phyloP scores from a whole-genome alignment of 768 basidiomycete species.

The Hygrophoropsis aurantiaca region DNA sequence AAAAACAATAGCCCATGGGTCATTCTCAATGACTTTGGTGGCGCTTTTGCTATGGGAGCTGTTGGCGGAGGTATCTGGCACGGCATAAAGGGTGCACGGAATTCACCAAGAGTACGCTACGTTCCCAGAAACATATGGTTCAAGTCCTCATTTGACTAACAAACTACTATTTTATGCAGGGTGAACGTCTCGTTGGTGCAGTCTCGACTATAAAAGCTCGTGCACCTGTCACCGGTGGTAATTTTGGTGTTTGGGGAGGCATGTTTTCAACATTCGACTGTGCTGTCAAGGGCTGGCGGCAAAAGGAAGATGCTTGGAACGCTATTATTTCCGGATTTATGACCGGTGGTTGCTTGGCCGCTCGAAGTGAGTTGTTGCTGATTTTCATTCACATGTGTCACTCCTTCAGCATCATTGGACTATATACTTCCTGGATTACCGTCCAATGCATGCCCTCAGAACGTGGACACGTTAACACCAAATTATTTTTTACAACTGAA shows the following conservation, averaged over 20 bases:
- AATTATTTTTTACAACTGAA: conserved; percentile 7
- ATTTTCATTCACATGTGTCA: too few species aligned
- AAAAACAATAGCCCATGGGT: conserved; percentile 82
- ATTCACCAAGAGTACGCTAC: conserved; percentile 87
- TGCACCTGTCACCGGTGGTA: conserved; percentile 96
- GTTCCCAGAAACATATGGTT: background rate
- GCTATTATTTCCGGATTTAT: conserved; percentile 97
- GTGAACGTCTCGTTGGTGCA: conserved; percentile 92
- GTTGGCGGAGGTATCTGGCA: conserved; percentile 99
- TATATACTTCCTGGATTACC: too few species aligned
- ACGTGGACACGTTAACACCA: background rate
- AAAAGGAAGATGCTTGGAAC: conserved; percentile 99
- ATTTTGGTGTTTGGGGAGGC: conserved; percentile 95
- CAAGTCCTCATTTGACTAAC: background rate
- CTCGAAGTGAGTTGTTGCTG: conserved; percentile 69
- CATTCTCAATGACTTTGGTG: conserved; percentile 96
- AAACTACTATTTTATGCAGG: conserved; percentile 58
- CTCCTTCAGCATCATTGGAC: background rate
- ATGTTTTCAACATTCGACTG: conserved; percentile 99
- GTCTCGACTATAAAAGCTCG: conserved; percentile 96
- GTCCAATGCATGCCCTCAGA: too few species aligned
- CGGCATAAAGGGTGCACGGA: conserved; percentile 95
- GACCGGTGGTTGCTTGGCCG: conserved; percentile 95
- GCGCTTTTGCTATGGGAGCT: conserved; percentile 97
- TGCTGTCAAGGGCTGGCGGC: conserved; percentile 93